A percentile compares a stretch with the other conserved stretches of the same genome.
Conservation (phyloP, 805 yeast species). For the Scheffersomyces lignosus region DNA sequence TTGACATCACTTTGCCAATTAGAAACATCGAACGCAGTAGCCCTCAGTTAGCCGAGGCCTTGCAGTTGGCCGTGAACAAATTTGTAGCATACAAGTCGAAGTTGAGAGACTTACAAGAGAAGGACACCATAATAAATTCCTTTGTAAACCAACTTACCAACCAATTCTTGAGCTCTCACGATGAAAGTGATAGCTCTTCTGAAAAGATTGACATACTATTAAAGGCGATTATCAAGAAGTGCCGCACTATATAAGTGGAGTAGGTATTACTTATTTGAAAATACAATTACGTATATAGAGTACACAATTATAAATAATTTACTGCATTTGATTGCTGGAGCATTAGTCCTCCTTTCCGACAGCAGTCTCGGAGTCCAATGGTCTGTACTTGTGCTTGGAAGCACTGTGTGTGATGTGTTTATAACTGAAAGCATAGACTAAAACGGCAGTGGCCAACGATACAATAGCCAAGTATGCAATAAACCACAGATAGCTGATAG, state of each 20-base stretch:
- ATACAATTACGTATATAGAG: too few species aligned
- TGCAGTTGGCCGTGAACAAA: conserved; percentile 72
- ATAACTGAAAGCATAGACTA: conserved; percentile 20
- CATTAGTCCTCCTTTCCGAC: too few species aligned
- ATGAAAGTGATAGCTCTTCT: conserved; percentile 16
- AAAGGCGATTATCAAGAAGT: conserved; percentile 41
- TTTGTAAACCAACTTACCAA: conserved; percentile 26
- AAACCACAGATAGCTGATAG: conserved; percentile 24
- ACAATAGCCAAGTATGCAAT: conserved; percentile 18
- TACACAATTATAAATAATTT: too few species aligned
- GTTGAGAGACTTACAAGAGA: conserved; percentile 27
- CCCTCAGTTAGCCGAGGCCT: conserved; percentile 51
- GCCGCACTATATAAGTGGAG: conserved; percentile 14
- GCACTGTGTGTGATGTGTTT: conserved; percentile 8
- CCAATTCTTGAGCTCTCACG: conserved; percentile 21
- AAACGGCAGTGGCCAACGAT: conserved; percentile 11
- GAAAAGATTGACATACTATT: conserved; percentile 32
- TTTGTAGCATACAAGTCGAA: conserved; percentile 60
- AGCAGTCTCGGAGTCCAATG: too few species aligned
- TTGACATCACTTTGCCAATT: conserved; percentile 67
- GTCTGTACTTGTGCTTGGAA: too few species aligned
- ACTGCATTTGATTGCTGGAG: too few species aligned
- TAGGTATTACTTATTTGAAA: too few species aligned
- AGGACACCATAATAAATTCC: conserved; percentile 29
- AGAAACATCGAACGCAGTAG: conserved; percentile 47